phyloP scores from a whole-genome alignment of 2,329 filamentous ascomycete genomes.

The Tolypocladium ovalisporum region DNA sequence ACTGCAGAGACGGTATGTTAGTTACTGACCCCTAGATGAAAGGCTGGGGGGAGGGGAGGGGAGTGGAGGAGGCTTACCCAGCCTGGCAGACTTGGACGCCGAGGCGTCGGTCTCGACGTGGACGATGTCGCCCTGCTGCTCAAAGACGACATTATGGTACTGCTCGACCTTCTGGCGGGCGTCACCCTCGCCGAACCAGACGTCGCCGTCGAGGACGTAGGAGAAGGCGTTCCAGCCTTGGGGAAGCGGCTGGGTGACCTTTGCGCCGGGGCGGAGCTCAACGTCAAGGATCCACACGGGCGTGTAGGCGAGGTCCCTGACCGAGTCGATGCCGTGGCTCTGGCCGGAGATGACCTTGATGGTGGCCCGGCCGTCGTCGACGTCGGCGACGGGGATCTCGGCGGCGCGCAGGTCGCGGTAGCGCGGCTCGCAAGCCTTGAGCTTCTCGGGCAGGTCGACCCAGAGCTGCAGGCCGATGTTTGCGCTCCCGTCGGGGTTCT shows the following conservation, averaged over 20 bases:
- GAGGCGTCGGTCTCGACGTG: constrained; percentile 56
- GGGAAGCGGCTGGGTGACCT: constrained; percentile 64
- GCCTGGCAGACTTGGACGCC: constrained; percentile 46
- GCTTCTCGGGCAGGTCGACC: constrained; percentile 74
- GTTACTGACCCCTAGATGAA: not conserved
- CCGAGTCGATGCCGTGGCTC: constrained; percentile 71
- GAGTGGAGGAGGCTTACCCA: constrained; percentile 22
- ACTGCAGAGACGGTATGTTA: constrained; percentile 24
- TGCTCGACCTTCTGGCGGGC: constrained; percentile 45
- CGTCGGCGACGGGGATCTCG: constrained; percentile 68
- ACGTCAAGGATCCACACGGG: constrained; percentile 95
- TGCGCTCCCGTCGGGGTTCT: constrained; percentile 61
- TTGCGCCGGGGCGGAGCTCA: constrained; percentile 67
- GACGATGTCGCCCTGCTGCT: constrained; percentile 65
- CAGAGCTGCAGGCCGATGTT: constrained; percentile 90
- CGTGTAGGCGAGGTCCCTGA: constrained; percentile 88
- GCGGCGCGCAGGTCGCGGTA: constrained; percentile 73
- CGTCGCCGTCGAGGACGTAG: constrained; percentile 70
- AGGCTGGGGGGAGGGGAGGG: not conserved
- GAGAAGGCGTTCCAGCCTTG: constrained; percentile 81
- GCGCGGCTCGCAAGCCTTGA: constrained; percentile 83
- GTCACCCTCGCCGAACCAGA: constrained; percentile 46
- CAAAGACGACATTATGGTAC: constrained; percentile 86
- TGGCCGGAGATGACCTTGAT: constrained; percentile 88
- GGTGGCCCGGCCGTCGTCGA: constrained; percentile 61